Percentiles rank a stretch among this genome's conserved stretches.
Conservation (phyloP, 495 filamentous ascomycete species). For the Aspergillus nidulans region DNA sequence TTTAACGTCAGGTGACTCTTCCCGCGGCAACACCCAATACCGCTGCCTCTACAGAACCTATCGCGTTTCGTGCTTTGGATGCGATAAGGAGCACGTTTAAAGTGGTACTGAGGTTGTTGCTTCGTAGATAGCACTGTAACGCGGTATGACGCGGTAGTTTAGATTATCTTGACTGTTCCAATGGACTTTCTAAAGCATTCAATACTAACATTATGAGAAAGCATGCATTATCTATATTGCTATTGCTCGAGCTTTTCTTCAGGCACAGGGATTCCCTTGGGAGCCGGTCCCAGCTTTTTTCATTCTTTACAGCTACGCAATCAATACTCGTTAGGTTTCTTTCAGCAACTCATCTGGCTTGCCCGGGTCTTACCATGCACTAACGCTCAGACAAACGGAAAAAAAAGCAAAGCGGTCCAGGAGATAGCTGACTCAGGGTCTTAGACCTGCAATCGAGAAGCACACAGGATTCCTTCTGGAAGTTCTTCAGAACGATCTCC, state of each 20-base stretch:
- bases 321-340: background rate
- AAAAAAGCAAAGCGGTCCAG: background rate
- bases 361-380: background rate
- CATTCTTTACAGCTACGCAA: background rate
- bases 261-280: background rate
- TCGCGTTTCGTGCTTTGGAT: background rate
- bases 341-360: background rate
- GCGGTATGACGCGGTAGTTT: background rate
- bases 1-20: background rate
- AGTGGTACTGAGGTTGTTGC: background rate
- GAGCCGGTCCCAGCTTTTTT: background rate
- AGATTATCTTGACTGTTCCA: background rate
- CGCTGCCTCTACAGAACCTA: background rate
- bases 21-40: background rate
- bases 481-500: constrained; percentile 5
- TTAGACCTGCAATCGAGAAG: constrained; percentile 1
- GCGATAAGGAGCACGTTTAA: background rate
- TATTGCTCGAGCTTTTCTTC: background rate
- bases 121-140: background rate
- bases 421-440: background rate
- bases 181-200: background rate
- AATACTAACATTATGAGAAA: background rate
- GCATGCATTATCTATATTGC: background rate
- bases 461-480: constrained; percentile 12
- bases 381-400: background rate